Evolutionary conservation across 2,329 filamentous ascomycete genomes (phyloP).

Genomic region (Bipolaris gigantea): DNA sequence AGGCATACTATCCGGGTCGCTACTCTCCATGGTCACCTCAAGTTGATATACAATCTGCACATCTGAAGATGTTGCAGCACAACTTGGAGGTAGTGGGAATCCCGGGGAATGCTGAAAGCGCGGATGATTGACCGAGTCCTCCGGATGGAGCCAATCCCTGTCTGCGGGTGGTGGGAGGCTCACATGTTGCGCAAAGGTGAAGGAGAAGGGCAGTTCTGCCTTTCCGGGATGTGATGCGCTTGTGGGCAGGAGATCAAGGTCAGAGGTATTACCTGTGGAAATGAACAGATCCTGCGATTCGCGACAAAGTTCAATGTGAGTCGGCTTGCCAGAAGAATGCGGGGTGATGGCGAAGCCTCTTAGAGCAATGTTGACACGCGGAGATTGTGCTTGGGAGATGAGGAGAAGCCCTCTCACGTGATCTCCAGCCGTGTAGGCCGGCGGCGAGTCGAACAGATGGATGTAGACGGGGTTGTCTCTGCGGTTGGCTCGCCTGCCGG

Average conservation of each 20-base stretch:
- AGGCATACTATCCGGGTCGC: not conserved
- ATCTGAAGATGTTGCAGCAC: not conserved
- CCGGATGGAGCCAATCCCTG: constrained; percentile 17
- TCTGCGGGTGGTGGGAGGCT: constrained; percentile 18
- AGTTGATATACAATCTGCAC: constrained; percentile 24
- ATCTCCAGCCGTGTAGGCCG: constrained; percentile 27
- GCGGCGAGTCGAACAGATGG: constrained; percentile 12
- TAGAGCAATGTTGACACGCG: constrained; percentile 21
- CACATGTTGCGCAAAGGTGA: constrained; percentile 27
- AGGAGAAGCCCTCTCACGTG: constrained; percentile 24
- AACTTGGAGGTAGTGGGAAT: constrained; percentile 24
- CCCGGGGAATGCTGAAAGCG: constrained; percentile 32
- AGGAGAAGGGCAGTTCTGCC: constrained; percentile 32
- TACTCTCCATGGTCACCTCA: constrained; percentile 16
- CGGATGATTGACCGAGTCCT: constrained; percentile 25
- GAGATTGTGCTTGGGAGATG: constrained; percentile 24
- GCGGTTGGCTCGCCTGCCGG: constrained; percentile 13
- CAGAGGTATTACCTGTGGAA: constrained; percentile 18
- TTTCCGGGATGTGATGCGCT: constrained; percentile 23
- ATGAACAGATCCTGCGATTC: constrained; percentile 23
- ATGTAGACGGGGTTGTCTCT: constrained; percentile 24
- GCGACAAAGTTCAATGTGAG: constrained; percentile 22
- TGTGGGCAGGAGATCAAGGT: constrained; percentile 27
- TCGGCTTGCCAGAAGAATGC: constrained; percentile 14
- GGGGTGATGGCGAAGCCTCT: constrained; percentile 18